Evolutionary conservation across 1,139 yeast species (phyloP).

Genomic region (Spathaspora sp.): DNA sequence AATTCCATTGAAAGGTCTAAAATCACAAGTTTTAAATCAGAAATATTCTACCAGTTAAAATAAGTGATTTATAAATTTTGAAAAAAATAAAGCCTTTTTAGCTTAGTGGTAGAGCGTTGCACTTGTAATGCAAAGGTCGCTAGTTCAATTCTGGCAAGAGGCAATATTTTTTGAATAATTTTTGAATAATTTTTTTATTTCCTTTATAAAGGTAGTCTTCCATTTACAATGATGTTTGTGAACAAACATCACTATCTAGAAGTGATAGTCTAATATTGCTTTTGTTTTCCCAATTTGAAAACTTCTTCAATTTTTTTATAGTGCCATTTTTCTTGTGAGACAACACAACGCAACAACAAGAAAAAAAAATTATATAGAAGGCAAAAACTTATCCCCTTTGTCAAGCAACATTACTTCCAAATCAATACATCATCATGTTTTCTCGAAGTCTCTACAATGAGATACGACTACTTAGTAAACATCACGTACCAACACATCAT

Average conservation of each 20-base stretch:
- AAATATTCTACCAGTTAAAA: neutral
- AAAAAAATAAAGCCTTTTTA: constrained; percentile 55
- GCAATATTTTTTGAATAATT: constrained; percentile 40
- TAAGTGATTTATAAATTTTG: neutral
- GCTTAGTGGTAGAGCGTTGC: constrained; percentile 97
- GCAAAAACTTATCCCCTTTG: neutral
- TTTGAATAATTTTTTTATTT: too few species aligned
- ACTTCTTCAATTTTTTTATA: neutral
- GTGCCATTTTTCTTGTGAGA: neutral
- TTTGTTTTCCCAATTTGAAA: neutral
- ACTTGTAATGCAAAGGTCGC: constrained; percentile 95
- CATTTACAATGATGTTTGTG: too few species aligned
- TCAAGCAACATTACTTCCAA: neutral
- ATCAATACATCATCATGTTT: neutral
- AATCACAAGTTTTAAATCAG: neutral
- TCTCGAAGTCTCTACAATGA: neutral
- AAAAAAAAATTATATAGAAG: neutral
- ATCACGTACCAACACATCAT: neutral
- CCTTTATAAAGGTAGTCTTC: too few species aligned
- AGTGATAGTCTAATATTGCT: too few species aligned
- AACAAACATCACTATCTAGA: too few species aligned
- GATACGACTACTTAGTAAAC: neutral
- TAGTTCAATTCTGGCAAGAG: constrained; percentile 93
- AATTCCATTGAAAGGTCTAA: neutral
- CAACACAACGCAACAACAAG: neutral